phyloP scores from a whole-genome alignment of 345 rosid species.

The Boechera retrofracta region DNA sequence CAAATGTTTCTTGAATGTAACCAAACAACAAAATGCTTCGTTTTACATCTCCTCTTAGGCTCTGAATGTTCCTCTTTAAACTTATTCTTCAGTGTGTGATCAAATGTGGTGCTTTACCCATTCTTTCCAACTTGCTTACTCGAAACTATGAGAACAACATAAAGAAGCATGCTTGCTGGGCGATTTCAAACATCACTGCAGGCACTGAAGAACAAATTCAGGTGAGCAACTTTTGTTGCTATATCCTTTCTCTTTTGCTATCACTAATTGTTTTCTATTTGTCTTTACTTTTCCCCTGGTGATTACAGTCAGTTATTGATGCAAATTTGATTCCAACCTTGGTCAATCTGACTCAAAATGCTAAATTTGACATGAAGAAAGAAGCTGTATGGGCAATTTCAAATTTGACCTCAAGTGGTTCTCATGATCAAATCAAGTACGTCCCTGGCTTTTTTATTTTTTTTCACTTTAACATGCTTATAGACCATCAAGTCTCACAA shows the following conservation, averaged over 20 bases:
- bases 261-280: not conserved
- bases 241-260: not conserved
- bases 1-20: not conserved
- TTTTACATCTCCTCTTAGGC: conserved; percentile 1
- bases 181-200: conserved; percentile 17
- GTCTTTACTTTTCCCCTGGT: not conserved
- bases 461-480: not conserved
- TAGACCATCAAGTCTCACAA: not conserved
- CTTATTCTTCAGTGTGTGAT: conserved; percentile 4
- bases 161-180: not conserved
- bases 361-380: conserved; percentile 2
- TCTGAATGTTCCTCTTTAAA: not conserved
- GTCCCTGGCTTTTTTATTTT: not conserved
- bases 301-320: not conserved
- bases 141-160: not conserved
- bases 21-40: not conserved
- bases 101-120: not conserved
- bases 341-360: not conserved
- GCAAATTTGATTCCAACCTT: not conserved
- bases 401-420: not conserved
- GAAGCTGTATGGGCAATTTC: not conserved
- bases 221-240: not conserved
- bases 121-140: not conserved
- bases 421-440: not conserved
- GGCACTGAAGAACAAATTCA: not conserved